Base-by-base conservation (phyloP, 257 asterid species). In the Capsicum pubescens region DNA sequence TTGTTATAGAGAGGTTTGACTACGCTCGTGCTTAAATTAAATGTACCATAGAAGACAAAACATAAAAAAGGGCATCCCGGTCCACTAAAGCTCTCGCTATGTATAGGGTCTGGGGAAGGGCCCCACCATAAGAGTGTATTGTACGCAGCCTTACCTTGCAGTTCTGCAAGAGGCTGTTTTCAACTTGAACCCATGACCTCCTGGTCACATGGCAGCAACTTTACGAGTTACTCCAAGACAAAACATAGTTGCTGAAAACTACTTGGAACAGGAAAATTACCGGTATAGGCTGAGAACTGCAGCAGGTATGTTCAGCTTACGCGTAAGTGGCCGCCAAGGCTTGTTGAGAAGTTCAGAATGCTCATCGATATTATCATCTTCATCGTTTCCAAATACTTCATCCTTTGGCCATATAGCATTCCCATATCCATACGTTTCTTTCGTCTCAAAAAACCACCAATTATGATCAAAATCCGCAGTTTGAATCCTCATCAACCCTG, bases 371-470 rank as follows among this genome's bases (percentile, higher is more conserved):
- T 84, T 90, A 42, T 89, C 90, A 42, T 85, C 88, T 76, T 86
- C 89, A 36, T 87, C 97, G 52, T 90, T 92, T 12, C 85, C 87
- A 55, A 87, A 83, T 13, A 91, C 95, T 42, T 86, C 97, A 12
- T 91, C 97, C 71, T 91, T 90, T 8, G 98, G 97, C 98, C 98
- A 94, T 83, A 93, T 89, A 19, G 98, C 98, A 90, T 94, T 94
- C n/a, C 98, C 98, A 87, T 93, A 94, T 58, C 98, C 98, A 64
- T 94, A 94, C 0, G 98, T 94, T 59, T 97, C 98, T 80, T 94
- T 94, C 0, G 98, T 90, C 87, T 94, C 98, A 52, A 93, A 94
- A 86, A 94, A 78, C 97, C 97, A 94, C 8, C 93, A 81, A 79
- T 90, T 94, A 39, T 94, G 97, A 89, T 94, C 98, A 66, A 94